Conservation (phyloP, 768 basidiomycete genomes). For the Termitomyces sp. region DNA sequence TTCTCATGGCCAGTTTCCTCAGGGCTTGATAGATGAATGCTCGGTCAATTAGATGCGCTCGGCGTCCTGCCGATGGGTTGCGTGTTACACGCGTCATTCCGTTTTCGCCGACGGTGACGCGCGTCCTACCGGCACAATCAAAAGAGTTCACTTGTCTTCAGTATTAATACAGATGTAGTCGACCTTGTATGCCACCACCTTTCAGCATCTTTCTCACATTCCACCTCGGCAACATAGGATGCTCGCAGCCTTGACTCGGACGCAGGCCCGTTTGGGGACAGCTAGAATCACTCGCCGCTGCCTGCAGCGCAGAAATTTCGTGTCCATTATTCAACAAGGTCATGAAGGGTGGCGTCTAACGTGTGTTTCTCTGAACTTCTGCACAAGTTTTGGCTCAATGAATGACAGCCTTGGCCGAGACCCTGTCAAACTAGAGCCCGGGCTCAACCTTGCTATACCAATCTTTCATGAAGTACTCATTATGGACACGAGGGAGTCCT, state of each 20-base stretch:
- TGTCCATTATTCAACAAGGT: constrained; percentile 50
- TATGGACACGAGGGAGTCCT: constrained; percentile 45
- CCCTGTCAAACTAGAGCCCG: constrained; percentile 40
- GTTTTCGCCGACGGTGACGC: not conserved
- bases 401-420: constrained; percentile 35
- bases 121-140: not conserved
- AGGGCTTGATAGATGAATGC: no score
- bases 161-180: not conserved
- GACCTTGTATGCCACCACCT: no score
- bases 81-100: not conserved
- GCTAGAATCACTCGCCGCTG: not conserved
- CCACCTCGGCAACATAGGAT: not conserved
- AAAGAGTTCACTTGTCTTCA: not conserved
- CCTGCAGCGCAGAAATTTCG: constrained; percentile 24
- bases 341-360: constrained; percentile 48
- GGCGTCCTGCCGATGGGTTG: not conserved
- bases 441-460: constrained; percentile 41
- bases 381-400: not conserved
- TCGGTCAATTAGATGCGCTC: no score
- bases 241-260: constrained; percentile 4
- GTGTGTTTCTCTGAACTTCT: constrained; percentile 17
- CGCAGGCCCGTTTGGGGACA: not conserved
- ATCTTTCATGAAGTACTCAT: constrained; percentile 37
- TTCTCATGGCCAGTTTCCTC: no score
- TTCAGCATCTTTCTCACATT: not conserved